phyloP scores from a whole-genome alignment of 202 grass and related monocot genomes.

The Hordeum pubiflorum region DNA sequence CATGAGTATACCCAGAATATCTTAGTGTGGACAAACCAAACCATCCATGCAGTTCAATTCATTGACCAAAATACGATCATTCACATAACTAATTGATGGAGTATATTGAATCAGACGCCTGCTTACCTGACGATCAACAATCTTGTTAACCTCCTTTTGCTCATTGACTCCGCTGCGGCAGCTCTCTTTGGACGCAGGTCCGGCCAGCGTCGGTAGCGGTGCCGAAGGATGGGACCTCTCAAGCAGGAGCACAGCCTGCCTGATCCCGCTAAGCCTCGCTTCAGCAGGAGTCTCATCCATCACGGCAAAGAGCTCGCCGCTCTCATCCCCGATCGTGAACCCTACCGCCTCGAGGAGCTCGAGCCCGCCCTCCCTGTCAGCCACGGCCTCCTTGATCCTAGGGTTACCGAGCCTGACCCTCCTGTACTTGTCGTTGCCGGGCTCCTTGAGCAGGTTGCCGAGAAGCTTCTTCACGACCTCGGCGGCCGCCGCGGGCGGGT shows the following conservation, averaged over 20 bases:
- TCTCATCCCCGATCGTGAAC: conserved; percentile 52
- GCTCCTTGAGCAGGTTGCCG: conserved; percentile 56
- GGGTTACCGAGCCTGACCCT: conserved; percentile 77
- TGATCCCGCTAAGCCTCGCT: conserved; percentile 39
- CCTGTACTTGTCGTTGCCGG: conserved; percentile 67
- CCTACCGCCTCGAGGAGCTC: conserved; percentile 70
- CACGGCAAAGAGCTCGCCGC: conserved; percentile 65
- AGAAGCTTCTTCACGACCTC: conserved; percentile 67
- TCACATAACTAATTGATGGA: background rate
- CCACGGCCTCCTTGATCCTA: conserved; percentile 80
- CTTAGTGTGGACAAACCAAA: background rate
- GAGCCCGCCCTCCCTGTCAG: conserved; percentile 53
- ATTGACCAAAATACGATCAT: background rate
- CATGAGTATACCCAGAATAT: background rate
- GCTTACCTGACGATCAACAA: conserved; percentile 74
- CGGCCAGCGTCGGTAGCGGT: background rate
- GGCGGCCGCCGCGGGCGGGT: conserved; percentile 39
- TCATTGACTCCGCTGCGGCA: conserved; percentile 4
- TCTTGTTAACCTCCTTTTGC: conserved; percentile 6
- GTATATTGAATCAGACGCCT: background rate
- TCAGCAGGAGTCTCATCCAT: conserved; percentile 48
- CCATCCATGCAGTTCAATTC: background rate
- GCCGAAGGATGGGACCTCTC: conserved; percentile 41
- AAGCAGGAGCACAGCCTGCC: conserved; percentile 44
- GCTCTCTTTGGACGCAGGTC: conserved; percentile 13